Evolutionary conservation across 805 yeast genomes (phyloP), one percentile per base, ranked within the genome.

Genomic region (Yarrowia phangngaensis): DNA sequence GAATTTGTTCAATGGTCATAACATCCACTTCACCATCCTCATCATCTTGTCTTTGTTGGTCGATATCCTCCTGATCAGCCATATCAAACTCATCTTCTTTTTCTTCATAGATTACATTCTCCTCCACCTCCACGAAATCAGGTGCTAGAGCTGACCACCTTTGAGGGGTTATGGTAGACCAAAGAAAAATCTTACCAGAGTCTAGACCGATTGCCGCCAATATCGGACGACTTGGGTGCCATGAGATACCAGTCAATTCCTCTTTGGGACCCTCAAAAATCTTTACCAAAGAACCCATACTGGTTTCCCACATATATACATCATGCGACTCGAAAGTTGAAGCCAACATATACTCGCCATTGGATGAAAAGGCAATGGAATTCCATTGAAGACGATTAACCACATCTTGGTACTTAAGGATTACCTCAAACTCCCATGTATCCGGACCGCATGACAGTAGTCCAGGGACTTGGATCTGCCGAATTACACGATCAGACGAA

Each of bases 81-180:
- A 83, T 74, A 61, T 89, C 97, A 64, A 89, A 89, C 64, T 89
- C 97, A 61, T 88, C 95, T 63, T 89, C 97, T 52, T 75, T 73
- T 60, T 89, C 97, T 56, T 79, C 78, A 60, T 90, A 89, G 51
- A 84, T 87, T 8, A 85, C 82, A 60, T 88, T 90, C 59, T 88
- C 95, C 60, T 89, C 96, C 32, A 89, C 81, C 63, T 89, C 97
- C 38, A 84, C 95, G 62, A 90, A 89, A 63, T 90, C 97, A 0
- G 97, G 97, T 0, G 97, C 97, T 57, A 89, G 69, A 1, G 97
- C 95, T 64, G 94, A 83, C 97, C 97, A 89, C 65, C 85, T 84
- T 58, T 88, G 96, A 0, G 95, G 94, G 15, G 84, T 77, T 29
- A 76, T 75, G 8, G 85, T 74, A 41, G 82, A 76, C 96, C 97